Evolutionary conservation across 1,284 basidiomycete genomes (phyloP).

Genomic region (Meripilus lineatus): DNA sequence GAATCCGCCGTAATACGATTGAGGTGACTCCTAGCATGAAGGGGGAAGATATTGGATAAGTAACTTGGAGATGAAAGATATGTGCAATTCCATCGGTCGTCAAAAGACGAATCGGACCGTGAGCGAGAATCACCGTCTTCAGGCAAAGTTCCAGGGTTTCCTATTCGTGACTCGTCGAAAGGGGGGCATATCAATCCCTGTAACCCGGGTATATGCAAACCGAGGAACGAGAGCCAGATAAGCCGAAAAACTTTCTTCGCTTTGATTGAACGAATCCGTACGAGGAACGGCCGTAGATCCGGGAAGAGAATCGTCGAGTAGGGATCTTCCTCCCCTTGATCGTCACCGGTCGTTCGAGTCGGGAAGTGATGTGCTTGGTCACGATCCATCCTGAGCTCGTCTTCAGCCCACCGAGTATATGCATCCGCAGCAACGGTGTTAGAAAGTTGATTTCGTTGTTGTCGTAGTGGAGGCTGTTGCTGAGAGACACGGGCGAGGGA

Average conservation of each 20-base stretch:
- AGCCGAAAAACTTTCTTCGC: slow-evolving; percentile 65
- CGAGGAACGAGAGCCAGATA: slow-evolving; percentile 74
- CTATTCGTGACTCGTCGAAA: slow-evolving; percentile 41
- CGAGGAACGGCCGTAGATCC: slow-evolving; percentile 71
- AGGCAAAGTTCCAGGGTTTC: slow-evolving; percentile 10
- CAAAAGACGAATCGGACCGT: slow-evolving; percentile 19
- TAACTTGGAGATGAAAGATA: slow-evolving; percentile 39
- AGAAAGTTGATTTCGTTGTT: too few relatives aligned
- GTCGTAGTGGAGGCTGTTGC: slow-evolving; percentile 10
- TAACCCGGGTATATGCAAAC: slow-evolving; percentile 67
- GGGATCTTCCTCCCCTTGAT: slow-evolving; percentile 74
- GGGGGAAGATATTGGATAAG: slow-evolving; percentile 51
- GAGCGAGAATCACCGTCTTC: slow-evolving; percentile 21
- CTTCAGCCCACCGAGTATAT: slow-evolving; percentile 64
- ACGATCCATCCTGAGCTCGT: slow-evolving; percentile 50
- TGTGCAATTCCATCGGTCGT: slow-evolving; percentile 61
- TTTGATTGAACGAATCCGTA: slow-evolving; percentile 46
- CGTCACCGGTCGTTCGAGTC: slow-evolving; percentile 50
- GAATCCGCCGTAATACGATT: slow-evolving; percentile 45
- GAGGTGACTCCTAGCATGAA: slow-evolving; percentile 13
- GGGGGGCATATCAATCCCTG: too few relatives aligned
- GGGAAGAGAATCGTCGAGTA: slow-evolving; percentile 76
- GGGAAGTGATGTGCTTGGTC: slow-evolving; percentile 47
- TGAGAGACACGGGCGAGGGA: too few relatives aligned
- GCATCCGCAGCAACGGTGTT: slow-evolving; percentile 40